Conservation (phyloP, 1,139 yeast species). For the Debaryomyces fabryi region DNA sequence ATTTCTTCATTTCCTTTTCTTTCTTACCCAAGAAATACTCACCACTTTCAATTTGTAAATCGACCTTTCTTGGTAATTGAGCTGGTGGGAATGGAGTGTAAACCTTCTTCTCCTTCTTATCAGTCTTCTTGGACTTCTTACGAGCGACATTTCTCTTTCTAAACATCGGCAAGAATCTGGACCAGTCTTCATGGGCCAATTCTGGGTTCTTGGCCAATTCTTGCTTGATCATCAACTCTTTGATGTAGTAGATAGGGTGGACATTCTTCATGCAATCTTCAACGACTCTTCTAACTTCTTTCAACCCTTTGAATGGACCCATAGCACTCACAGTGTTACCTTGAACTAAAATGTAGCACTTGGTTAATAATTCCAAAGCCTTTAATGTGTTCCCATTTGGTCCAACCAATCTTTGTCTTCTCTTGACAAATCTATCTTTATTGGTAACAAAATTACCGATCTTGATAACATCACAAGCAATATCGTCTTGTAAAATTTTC, state of each 20-base stretch:
- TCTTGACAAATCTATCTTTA: constrained; percentile 90
- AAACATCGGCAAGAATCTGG: constrained; percentile 93
- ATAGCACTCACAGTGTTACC: constrained; percentile 96
- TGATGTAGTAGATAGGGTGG: constrained; percentile 95
- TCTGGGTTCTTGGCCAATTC: constrained; percentile 95
- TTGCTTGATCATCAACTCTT: constrained; percentile 95
- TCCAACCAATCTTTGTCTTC: constrained; percentile 95
- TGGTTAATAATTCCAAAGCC: constrained; percentile 89
- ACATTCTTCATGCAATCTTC: constrained; percentile 97
- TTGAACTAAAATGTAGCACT: constrained; percentile 92
- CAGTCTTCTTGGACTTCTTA: constrained; percentile 70
- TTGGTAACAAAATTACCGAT: constrained; percentile 88
- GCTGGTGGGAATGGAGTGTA: constrained; percentile 99
- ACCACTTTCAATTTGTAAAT: constrained; percentile 97
- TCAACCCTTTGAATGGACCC: constrained; percentile 95
- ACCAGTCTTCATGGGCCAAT: constrained; percentile 95
- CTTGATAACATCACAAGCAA: constrained; percentile 95
- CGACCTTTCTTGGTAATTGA: constrained; percentile 95
- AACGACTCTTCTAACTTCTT: constrained; percentile 89
- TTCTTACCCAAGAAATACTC: constrained; percentile 90
- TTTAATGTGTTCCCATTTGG: constrained; percentile 96
- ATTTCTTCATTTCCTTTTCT: constrained; percentile 73
- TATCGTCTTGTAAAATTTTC: constrained; percentile 85
- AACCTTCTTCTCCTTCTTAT: constrained; percentile 66
- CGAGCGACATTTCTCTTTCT: constrained; percentile 96